phyloP scores from a whole-genome alignment of 2,329 filamentous ascomycete genomes.

The Diplodia intermedia region DNA sequence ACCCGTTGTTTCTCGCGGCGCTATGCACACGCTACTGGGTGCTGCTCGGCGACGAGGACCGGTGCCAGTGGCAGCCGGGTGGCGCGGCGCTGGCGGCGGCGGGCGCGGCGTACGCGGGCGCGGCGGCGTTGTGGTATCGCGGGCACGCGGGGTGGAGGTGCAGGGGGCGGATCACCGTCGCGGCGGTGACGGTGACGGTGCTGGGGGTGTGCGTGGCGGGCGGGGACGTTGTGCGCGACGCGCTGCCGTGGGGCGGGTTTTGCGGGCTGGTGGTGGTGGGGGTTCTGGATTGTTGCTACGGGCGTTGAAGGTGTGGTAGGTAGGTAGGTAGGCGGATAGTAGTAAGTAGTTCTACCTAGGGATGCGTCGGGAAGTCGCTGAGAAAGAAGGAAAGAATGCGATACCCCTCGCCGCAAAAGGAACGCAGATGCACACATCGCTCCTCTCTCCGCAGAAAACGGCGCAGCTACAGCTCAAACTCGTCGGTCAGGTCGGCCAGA shows the following conservation, averaged over 20 bases:
- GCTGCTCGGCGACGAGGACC: neutral
- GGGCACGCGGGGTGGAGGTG: neutral
- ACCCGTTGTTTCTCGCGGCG: too few species aligned
- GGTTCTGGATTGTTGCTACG: neutral
- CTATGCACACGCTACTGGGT: constrained; percentile 1
- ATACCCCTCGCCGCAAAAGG: neutral
- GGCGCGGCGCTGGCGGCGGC: neutral
- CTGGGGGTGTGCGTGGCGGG: neutral
- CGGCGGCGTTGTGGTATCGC: neutral
- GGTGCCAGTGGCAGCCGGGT: neutral
- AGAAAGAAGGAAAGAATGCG: neutral
- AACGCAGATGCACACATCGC: too few species aligned
- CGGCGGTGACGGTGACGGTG: neutral
- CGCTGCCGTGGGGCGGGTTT: neutral
- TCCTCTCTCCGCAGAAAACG: neutral
- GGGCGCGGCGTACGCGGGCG: neutral
- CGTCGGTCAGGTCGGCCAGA: constrained; percentile 16
- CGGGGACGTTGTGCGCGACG: neutral
- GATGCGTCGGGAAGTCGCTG: neutral
- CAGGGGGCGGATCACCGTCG: neutral
- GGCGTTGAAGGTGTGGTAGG: neutral
- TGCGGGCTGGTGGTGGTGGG: neutral
- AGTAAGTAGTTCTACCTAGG: too few species aligned
- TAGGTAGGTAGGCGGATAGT: too few species aligned
- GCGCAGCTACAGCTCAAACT: constrained; percentile 9